Conservation (phyloP, 345 rosid genomes). For the Clausena lansium region DNA sequence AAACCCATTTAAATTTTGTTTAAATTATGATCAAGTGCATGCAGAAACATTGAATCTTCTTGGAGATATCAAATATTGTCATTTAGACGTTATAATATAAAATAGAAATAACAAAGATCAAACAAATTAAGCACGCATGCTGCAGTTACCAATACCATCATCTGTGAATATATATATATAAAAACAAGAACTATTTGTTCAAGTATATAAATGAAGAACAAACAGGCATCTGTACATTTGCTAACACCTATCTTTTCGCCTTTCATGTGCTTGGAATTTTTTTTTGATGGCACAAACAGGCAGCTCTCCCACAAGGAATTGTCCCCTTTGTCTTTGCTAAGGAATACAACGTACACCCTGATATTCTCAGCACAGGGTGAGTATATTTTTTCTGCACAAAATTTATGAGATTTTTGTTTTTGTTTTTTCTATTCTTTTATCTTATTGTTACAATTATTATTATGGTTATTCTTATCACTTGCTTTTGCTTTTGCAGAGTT, state of each 20-base stretch:
- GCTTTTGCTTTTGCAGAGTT: constrained; percentile 49
- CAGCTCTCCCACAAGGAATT: constrained; percentile 82
- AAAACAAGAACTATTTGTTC: neutral
- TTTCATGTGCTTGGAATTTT: constrained; percentile 6
- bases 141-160: neutral
- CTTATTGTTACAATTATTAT: neutral
- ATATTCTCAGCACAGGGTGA: constrained; percentile 77
- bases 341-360: constrained; percentile 77
- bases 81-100: neutral
- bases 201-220: constrained; percentile 12
- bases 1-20: neutral
- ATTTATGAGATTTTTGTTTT: no score
- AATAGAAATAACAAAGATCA: neutral
- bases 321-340: constrained; percentile 90
- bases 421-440: neutral
- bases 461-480: constrained; percentile 1
- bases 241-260: constrained; percentile 24
- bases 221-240: constrained; percentile 3
- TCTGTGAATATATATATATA: neutral
- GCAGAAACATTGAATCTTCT: constrained; percentile 23
- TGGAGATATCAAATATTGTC: neutral
- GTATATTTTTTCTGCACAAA: constrained; percentile 10
- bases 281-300: constrained; percentile 39
- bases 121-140: neutral
- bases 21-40: neutral